phyloP scores from a whole-genome alignment of 768 basidiomycete species.

The Lactifluus volemus region DNA sequence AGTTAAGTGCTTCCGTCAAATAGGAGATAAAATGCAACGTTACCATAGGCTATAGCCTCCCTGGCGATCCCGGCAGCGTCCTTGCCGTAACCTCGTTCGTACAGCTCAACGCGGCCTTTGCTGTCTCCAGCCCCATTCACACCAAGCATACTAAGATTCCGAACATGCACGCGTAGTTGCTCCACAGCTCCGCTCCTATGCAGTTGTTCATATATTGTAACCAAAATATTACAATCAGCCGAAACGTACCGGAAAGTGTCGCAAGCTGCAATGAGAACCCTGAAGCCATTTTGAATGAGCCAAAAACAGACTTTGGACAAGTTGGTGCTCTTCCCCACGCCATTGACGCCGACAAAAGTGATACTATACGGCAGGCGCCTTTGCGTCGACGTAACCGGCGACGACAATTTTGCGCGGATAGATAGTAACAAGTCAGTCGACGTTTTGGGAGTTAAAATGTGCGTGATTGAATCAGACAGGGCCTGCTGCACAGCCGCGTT shows the following conservation, averaged over 20 bases:
- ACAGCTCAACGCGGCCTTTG: slow-evolving; percentile 81
- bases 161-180: slow-evolving; percentile 92
- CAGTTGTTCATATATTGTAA: neutral
- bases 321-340: slow-evolving; percentile 98
- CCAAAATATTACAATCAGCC: neutral
- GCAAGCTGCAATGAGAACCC: slow-evolving; percentile 95
- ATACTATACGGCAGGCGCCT: slow-evolving; percentile 85
- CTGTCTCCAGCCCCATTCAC: slow-evolving; percentile 57
- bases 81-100: slow-evolving; percentile 95
- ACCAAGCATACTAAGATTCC: slow-evolving; percentile 81
- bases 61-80: slow-evolving; percentile 98
- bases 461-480: slow-evolving; percentile 78
- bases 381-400: slow-evolving; percentile 63
- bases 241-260: slow-evolving; percentile 78
- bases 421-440: slow-evolving; percentile 94
- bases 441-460: slow-evolving; percentile 92
- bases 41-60: slow-evolving; percentile 89
- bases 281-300: slow-evolving; percentile 90
- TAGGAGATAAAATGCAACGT: slow-evolving; percentile 18
- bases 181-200: slow-evolving; percentile 91
- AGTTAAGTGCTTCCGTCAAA: neutral
- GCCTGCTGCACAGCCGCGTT: slow-evolving; percentile 78
- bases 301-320: slow-evolving; percentile 98
- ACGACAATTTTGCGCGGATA: slow-evolving; percentile 79
- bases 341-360: slow-evolving; percentile 97